Evolutionary conservation across 129 eudicot genomes (phyloP), one percentile per base, ranked within the genome.

Genomic region (Calendula officinalis): DNA sequence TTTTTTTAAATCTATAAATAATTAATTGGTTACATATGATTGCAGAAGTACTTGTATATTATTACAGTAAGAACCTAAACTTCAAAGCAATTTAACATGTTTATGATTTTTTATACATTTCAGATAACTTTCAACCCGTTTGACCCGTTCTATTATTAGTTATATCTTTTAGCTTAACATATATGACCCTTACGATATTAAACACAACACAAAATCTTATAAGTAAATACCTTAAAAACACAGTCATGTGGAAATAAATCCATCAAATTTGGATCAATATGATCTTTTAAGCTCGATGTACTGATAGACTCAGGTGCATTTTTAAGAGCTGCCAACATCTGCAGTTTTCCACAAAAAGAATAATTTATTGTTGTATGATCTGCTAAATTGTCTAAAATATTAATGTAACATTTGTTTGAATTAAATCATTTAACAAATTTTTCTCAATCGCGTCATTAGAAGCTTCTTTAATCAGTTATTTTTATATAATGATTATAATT

Each of bases 171-270:
- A 15, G 17, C 17, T 49, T 15, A 49, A 49, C 55, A 6, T 27
- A 49, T 15, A 6, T 49, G 22, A 49, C 6, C 12, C 12, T 5
- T 51, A 7, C 16, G 56, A 51, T 51, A 41, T 22, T 41, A 55
- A 22, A 43, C 8, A 5, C 12, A 37, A 55, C 43, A 64, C 63
- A 37, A 60, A 10, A 57, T 7, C 35, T 11, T 44, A 15, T 9
- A 0, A 60, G 8, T 1, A 10, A 13, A 65, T 72, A 91, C 96
- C 98, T 82, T 91, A 71, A 73, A 87, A 66, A 91, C 84, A 50
- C 98, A 91, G 75, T 87, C 96, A 14, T 84, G 94, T 32, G 98
- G 98, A 72, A 70, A 91, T 60, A 91, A 70, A 62, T 91, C 91
- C 98, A 87, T 82, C 65, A 91, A 56, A 72, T 56, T 84, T 14